Evolutionary conservation across 768 basidiomycete genomes (phyloP).

Genomic region (Lyophyllum atratum): DNA sequence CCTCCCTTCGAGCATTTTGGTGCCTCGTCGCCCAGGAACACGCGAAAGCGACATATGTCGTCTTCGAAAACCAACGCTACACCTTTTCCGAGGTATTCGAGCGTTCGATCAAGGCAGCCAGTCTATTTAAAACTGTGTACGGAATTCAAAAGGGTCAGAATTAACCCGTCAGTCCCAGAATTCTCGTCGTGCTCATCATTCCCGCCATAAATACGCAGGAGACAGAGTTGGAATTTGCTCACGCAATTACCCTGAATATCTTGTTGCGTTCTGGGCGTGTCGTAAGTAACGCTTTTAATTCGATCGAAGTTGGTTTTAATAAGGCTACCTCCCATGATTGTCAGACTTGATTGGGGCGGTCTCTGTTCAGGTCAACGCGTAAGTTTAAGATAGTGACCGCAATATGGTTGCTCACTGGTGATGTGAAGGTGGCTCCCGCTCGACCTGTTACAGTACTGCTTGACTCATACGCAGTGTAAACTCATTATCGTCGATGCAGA

Average conservation of each 20-base stretch:
- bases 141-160: constrained; percentile 46
- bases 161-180: too few relatives aligned
- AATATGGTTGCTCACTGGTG: too few relatives aligned
- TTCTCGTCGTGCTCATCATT: too few relatives aligned
- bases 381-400: too few relatives aligned
- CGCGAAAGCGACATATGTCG: constrained; percentile 42
- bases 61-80: constrained; percentile 48
- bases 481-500: constrained; percentile 47
- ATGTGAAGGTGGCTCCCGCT: constrained; percentile 46
- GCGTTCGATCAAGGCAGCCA: constrained; percentile 36
- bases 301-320: neutral
- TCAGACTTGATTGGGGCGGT: constrained; percentile 50
- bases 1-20: constrained; percentile 53
- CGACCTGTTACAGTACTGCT: constrained; percentile 43
- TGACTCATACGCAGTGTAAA: constrained; percentile 42
- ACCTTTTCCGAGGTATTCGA: constrained; percentile 42
- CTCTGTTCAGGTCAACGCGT: constrained; percentile 50
- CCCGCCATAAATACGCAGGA: constrained; percentile 18
- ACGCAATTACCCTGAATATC: constrained; percentile 49
- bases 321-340: neutral
- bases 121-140: constrained; percentile 39
- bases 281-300: constrained; percentile 27
- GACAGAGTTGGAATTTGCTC: constrained; percentile 49
- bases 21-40: constrained; percentile 35
- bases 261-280: constrained; percentile 51